Percentiles rank a stretch among this genome's conserved stretches.
phyloP scores from a whole-genome alignment of 768 basidiomycete genomes.

The Tricholoma sp. region DNA sequence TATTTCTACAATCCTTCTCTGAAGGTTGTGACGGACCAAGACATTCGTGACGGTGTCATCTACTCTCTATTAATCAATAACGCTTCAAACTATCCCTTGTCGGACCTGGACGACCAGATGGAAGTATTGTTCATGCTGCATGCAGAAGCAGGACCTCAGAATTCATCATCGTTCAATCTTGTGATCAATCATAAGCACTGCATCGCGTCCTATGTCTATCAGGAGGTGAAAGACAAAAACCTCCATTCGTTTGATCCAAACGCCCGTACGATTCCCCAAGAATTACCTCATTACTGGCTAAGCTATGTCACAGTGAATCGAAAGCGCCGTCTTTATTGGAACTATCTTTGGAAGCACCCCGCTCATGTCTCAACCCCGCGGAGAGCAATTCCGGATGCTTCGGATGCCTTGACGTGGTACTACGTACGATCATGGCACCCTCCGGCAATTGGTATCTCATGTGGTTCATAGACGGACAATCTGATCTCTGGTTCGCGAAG shows the following conservation, averaged over 20 bases:
- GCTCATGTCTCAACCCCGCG: constrained; percentile 36
- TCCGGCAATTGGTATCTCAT: background rate
- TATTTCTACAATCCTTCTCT: constrained; percentile 40
- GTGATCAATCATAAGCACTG: constrained; percentile 44
- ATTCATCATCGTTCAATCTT: constrained; percentile 27
- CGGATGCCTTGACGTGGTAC: constrained; percentile 48
- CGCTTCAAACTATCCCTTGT: constrained; percentile 22
- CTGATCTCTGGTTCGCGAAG: constrained; percentile 39
- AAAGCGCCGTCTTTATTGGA: constrained; percentile 47
- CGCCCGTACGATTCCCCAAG: constrained; percentile 15
- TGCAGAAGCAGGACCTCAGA: constrained; percentile 18
- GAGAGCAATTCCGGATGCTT: constrained; percentile 40
- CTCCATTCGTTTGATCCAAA: constrained; percentile 22
- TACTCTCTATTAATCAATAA: constrained; percentile 25
- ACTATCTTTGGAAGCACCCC: constrained; percentile 45
- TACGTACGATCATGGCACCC: constrained; percentile 25
- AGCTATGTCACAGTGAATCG: constrained; percentile 32
- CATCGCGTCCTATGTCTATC: constrained; percentile 36
- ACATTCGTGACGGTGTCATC: constrained; percentile 36
- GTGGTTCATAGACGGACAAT: constrained; percentile 36
- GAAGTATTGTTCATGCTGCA: constrained; percentile 31
- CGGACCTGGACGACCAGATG: constrained; percentile 33
- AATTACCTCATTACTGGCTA: background rate
- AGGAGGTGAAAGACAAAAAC: constrained; percentile 27
- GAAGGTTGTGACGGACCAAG: constrained; percentile 45